Evolutionary conservation across 1,284 basidiomycete genomes (phyloP).

Genomic region (Microbotryum saponariae): DNA sequence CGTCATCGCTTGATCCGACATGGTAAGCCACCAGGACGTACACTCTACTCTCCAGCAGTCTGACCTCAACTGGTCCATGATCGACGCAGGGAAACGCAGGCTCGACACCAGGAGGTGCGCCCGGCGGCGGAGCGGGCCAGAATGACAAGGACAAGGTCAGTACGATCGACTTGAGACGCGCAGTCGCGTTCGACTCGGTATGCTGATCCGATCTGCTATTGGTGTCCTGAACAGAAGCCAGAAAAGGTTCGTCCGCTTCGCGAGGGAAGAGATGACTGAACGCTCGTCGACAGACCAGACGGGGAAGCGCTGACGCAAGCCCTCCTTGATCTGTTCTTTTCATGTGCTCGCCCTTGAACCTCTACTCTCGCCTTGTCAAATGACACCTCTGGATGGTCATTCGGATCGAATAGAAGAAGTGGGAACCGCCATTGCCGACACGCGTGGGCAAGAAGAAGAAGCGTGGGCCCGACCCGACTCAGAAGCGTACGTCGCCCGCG

Average conservation of each 20-base stretch:
- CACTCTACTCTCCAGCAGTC: too few relatives aligned
- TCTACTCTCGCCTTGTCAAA: not conserved
- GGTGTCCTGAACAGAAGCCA: constrained; percentile 13
- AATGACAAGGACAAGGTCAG: constrained; percentile 35
- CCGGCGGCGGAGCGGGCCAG: constrained; percentile 15
- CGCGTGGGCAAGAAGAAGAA: constrained; percentile 93
- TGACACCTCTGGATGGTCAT: not conserved
- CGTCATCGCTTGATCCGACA: too few relatives aligned
- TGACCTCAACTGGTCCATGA: too few relatives aligned
- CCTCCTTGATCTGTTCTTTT: not conserved
- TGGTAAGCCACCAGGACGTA: too few relatives aligned
- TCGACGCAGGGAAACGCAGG: constrained; percentile 18
- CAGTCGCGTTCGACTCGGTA: not conserved
- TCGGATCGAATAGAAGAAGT: constrained; percentile 58
- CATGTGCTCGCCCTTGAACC: not conserved
- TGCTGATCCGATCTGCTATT: not conserved
- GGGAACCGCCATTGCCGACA: constrained; percentile 97
- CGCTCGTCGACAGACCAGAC: too few relatives aligned
- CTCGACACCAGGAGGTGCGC: constrained; percentile 19
- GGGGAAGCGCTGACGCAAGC: constrained; percentile 3
- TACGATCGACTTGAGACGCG: not conserved
- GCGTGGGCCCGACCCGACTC: constrained; percentile 76
- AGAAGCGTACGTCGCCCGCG: constrained; percentile 50
- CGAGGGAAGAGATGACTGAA: constrained; percentile 10
- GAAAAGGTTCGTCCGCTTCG: constrained; percentile 23